Base-by-base conservation (phyloP, 768 basidiomycete genomes). In the Infundibulicybe gibba region DNA sequence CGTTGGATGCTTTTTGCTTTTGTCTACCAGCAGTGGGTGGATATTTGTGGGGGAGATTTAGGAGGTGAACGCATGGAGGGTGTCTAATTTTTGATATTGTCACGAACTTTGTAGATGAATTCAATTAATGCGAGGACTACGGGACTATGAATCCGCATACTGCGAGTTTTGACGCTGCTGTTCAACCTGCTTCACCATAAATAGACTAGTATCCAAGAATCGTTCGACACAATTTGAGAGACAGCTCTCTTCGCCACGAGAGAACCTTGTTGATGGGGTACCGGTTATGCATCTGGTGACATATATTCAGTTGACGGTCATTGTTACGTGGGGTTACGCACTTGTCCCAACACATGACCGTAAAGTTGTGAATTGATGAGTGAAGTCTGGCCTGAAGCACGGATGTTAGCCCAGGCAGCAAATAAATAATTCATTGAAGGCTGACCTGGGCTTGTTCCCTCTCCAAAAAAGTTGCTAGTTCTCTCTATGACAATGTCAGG, bases 301-400 rank as follows among this genome's bases (percentile, higher is more conserved):
- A 33, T 47, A 30, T 45, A 37, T 49, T 15, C 32, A 49, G 17
- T 37, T 30, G 41, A 21, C 40, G 41, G 13, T 15, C 50, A 32
- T 14, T n/a, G 20, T 33, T 40, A 47, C 42, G 42, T 30, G 43
- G 49, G 40, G 46, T n/a, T 43, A 72, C 80, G 62, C 58, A 94
- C 91, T 94, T 92, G 72, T 93, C 88, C 90, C 92, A 94, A 64
- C 92, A 94, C 68, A 83, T 82, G 57, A 78, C 77, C 14, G 93
- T 94, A 54, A 94, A 76, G 42, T 72, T 79, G 51, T 92, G 91
- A 37, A 94, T 83, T 21, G 78, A 71, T 19, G 78, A 69, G 55
- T 91, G 80, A 42, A 90, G 55, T 51, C 68, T 72, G 15, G 75
- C 75, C 70, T 75, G 48, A 25, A 53, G 38, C 40, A 45, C 44